These are phyloP conservation scores for Phymatotrichopsis omnivora DNA, from an alignment of 2,329 filamentous ascomycete genomes.

Conservation along the genomic window DNA sequence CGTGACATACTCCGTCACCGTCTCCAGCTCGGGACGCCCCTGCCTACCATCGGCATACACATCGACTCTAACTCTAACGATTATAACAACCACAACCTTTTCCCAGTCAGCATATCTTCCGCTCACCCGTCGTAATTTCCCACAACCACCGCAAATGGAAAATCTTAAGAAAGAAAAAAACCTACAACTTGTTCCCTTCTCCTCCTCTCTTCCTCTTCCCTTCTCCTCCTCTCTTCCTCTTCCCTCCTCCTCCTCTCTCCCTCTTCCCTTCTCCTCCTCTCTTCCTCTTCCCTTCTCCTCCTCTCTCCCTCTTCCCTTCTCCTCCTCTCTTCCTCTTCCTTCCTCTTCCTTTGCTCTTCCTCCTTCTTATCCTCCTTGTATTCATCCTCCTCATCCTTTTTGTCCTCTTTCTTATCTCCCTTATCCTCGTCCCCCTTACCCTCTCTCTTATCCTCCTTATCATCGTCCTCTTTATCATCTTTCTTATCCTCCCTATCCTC, in stretches of 20 bases:
- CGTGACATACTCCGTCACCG: slow-evolving; percentile 10
- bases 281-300: slow-evolving; percentile 11
- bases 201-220: slow-evolving; percentile 6
- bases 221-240: slow-evolving; percentile 11
- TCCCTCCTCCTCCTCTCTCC: slow-evolving; percentile 18
- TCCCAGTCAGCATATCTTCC: not conserved
- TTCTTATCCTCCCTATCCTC: not conserved
- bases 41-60: slow-evolving; percentile 1
- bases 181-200: slow-evolving; percentile 14
- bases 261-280: slow-evolving; percentile 16
- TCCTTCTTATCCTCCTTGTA: slow-evolving; percentile 12
- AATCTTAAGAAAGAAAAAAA: not conserved
- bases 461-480: not conserved
- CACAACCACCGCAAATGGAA: too few species aligned
- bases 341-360: slow-evolving; percentile 23
- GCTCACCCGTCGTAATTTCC: too few species aligned
- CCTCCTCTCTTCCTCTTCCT: slow-evolving; percentile 19
- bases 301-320: slow-evolving; percentile 17
- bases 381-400: not conserved
- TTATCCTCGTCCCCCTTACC: not conserved
- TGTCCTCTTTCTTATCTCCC: not conserved
- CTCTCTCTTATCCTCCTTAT: not conserved
- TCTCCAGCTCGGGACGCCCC: slow-evolving; percentile 11
- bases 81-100: slow-evolving; percentile 15
- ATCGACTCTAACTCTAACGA: slow-evolving; percentile 11